Evolutionary conservation across 352 stramenopile genomes (phyloP).

Genomic region (Globisporangium yorkense): DNA sequence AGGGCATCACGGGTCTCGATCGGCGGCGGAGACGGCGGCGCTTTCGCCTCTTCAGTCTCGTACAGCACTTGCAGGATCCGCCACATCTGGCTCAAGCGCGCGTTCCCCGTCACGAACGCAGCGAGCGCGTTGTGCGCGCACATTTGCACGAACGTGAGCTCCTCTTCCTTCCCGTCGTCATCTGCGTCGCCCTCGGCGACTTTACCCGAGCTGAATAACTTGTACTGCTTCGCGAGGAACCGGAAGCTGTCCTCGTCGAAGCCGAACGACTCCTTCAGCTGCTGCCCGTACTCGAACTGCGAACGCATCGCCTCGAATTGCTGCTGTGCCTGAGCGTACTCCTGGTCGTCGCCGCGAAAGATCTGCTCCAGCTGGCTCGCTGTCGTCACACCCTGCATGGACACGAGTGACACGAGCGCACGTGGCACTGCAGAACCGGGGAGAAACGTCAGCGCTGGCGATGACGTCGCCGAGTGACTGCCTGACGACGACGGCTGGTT

Average conservation of each 20-base stretch:
- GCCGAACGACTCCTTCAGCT: slow-evolving; percentile 76
- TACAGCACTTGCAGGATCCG: slow-evolving; percentile 79
- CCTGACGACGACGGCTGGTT: slow-evolving; percentile 13
- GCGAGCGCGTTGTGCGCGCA: slow-evolving; percentile 81
- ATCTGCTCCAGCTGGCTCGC: slow-evolving; percentile 60
- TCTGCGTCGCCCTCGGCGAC: slow-evolving; percentile 8
- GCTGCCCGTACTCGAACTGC: slow-evolving; percentile 58
- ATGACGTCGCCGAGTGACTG: slow-evolving; percentile 20
- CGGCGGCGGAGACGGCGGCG: not conserved
- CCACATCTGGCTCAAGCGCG: slow-evolving; percentile 82
- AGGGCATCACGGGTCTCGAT: slow-evolving; percentile 5
- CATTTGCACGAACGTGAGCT: slow-evolving; percentile 58
- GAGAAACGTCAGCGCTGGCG: slow-evolving; percentile 34
- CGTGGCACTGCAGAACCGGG: slow-evolving; percentile 20
- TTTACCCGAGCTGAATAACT: slow-evolving; percentile 26
- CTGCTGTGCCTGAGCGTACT: slow-evolving; percentile 47
- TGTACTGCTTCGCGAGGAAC: slow-evolving; percentile 76
- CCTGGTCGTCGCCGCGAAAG: slow-evolving; percentile 54
- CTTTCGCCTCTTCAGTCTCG: slow-evolving; percentile 20
- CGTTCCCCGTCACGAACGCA: slow-evolving; percentile 64
- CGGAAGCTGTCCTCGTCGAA: slow-evolving; percentile 85
- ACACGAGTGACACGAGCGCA: slow-evolving; percentile 64
- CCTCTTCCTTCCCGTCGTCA: slow-evolving; percentile 3
- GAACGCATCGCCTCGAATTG: slow-evolving; percentile 53
- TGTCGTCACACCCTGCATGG: slow-evolving; percentile 69